Evolutionary conservation across 1,139 yeast species (phyloP).

Genomic region (Yamadazyma taylorii): DNA sequence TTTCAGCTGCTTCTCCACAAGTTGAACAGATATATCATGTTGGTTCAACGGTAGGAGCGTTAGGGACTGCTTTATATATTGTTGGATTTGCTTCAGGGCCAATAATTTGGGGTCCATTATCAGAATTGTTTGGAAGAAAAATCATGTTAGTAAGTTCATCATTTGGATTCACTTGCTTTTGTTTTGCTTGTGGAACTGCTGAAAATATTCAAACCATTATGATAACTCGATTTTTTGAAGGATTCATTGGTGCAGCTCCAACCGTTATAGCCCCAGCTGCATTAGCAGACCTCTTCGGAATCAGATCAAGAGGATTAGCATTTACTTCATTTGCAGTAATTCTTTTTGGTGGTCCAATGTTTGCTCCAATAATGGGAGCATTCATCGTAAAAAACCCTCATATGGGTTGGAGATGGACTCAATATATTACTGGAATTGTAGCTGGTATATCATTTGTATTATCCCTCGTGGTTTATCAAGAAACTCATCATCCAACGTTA

Average conservation of each 20-base stretch:
- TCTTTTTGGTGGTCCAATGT: slow-evolving; percentile 44
- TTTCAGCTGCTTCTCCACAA: slow-evolving; percentile 25
- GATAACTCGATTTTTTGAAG: slow-evolving; percentile 41
- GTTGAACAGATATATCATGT: slow-evolving; percentile 26
- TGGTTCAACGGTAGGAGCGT: slow-evolving; percentile 31
- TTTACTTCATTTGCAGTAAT: slow-evolving; percentile 30
- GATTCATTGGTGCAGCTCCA: slow-evolving; percentile 41
- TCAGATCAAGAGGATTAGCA: slow-evolving; percentile 33
- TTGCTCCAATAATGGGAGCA: slow-evolving; percentile 39
- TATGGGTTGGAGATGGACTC: slow-evolving; percentile 58
- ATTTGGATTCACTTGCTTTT: slow-evolving; percentile 31
- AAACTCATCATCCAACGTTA: slow-evolving; percentile 50
- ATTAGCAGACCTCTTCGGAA: slow-evolving; percentile 35
- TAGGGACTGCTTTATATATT: slow-evolving; percentile 39
- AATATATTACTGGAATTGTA: slow-evolving; percentile 51
- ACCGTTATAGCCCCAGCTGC: slow-evolving; percentile 43
- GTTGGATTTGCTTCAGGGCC: slow-evolving; percentile 46
- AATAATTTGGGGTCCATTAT: slow-evolving; percentile 39
- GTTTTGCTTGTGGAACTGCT: slow-evolving; percentile 39
- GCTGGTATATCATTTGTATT: slow-evolving; percentile 32
- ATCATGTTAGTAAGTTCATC: slow-evolving; percentile 26
- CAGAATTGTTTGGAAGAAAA: slow-evolving; percentile 39
- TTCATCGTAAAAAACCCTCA: slow-evolving; percentile 28
- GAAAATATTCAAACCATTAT: slow-evolving; percentile 37
- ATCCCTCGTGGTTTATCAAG: slow-evolving; percentile 34